Evolutionary conservation across 306 rosid genomes (phyloP).

Genomic region (Pterocarpus santalinus): DNA sequence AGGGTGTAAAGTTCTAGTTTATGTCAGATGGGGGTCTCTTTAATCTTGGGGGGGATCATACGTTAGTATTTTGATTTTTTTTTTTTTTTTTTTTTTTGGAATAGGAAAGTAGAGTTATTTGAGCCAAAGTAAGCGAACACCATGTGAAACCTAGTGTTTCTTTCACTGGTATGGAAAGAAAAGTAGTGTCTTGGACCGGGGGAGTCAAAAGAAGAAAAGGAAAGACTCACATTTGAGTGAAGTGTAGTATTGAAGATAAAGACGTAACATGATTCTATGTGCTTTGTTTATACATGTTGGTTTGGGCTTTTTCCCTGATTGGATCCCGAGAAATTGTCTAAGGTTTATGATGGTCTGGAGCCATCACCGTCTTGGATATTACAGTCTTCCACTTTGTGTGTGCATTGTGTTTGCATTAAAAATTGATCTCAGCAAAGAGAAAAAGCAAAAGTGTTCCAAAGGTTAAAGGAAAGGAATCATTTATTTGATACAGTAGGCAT

Average conservation of each 20-base stretch:
- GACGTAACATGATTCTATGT: conserved; percentile 43
- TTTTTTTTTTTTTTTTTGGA: conserved; percentile 46
- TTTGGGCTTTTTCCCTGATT: conserved; percentile 46
- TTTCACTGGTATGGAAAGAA: conserved; percentile 55
- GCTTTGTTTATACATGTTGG: conserved; percentile 51
- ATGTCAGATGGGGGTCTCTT: conserved; percentile 51
- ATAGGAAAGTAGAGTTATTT: conserved; percentile 59
- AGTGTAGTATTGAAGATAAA: conserved; percentile 53
- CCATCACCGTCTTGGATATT: conserved; percentile 58
- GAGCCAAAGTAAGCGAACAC: conserved; percentile 58
- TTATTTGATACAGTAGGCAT: not conserved
- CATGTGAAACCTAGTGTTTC: conserved; percentile 61
- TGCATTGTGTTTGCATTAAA: conserved; percentile 30
- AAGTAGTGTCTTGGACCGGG: conserved; percentile 74
- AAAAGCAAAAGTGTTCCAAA: not conserved
- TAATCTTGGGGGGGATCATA: conserved; percentile 54
- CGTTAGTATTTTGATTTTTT: conserved; percentile 49
- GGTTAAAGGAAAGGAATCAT: not conserved
- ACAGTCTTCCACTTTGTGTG: conserved; percentile 40
- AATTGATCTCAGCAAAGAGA: not conserved
- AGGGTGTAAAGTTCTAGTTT: conserved; percentile 59
- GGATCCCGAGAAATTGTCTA: conserved; percentile 49
- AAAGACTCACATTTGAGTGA: conserved; percentile 50
- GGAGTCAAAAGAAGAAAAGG: conserved; percentile 66
- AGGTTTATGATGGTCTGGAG: conserved; percentile 36